Percentiles rank a stretch among this genome's conserved stretches.
phyloP scores from a whole-genome alignment of 768 basidiomycete species.

The Hygrophorus russula region DNA sequence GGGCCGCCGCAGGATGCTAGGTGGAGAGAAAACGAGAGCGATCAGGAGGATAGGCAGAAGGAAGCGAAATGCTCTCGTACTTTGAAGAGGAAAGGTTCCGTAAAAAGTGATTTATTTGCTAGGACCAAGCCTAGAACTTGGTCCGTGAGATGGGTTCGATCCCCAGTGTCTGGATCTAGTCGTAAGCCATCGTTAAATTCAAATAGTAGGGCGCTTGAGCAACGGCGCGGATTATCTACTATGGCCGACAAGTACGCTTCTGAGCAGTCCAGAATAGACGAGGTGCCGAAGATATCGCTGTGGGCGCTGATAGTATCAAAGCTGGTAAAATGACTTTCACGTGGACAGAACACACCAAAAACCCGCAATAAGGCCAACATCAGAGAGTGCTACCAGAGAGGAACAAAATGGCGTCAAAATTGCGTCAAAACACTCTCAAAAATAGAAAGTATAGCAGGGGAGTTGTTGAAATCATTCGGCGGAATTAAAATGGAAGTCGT shows the following conservation, averaged over 20 bases:
- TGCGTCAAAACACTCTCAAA: conserved; percentile 26
- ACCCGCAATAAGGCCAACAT: conserved; percentile 12
- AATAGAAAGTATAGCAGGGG: conserved; percentile 33
- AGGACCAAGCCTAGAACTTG: conserved; percentile 34
- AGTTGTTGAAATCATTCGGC: conserved; percentile 38
- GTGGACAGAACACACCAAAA: too few species aligned
- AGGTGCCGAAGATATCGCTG: too few species aligned
- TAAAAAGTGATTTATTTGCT: conserved; percentile 15
- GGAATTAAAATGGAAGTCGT: conserved; percentile 57
- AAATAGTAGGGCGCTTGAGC: too few species aligned
- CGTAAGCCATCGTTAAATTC: too few species aligned
- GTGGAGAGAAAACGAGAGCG: conserved; percentile 16
- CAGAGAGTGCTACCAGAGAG: conserved; percentile 27
- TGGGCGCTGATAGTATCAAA: too few species aligned
- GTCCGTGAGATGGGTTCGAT: not conserved
- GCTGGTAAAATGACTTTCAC: too few species aligned
- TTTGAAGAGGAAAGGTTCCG: conserved; percentile 41
- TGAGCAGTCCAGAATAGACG: too few species aligned
- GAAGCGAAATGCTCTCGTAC: conserved; percentile 22
- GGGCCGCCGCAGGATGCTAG: conserved; percentile 15
- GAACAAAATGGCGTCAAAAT: conserved; percentile 29
- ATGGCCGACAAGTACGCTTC: too few species aligned
- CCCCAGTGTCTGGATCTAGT: too few species aligned
- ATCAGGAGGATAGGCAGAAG: conserved; percentile 34
- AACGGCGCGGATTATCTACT: too few species aligned